Evolutionary conservation across 2,329 filamentous ascomycete species (phyloP), one percentile per base, ranked within the genome.

Genomic region (Fusarium falciforme): DNA sequence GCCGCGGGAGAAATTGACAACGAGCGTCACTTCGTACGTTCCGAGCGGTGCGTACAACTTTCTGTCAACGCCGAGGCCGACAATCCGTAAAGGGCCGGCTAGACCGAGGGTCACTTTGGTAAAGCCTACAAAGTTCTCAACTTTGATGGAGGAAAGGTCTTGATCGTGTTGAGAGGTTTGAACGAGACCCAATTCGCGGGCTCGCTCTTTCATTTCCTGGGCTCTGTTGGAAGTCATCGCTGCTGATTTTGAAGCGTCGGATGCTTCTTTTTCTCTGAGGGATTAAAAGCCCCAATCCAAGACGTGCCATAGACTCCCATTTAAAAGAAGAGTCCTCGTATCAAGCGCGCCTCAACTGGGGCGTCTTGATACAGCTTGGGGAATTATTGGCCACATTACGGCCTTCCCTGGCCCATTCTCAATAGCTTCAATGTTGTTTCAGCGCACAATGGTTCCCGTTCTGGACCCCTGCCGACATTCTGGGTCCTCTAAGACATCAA

Each of bases 1-100:
- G 8, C 67, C 59, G 11, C 42, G 49, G 33, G 63, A 64, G 38
- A 58, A 70, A 22, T 58, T 70, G 8, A 63, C 63, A 11, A 66
- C 63, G 7, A 70, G 63, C 17, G 63, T 70, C 4, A 57, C 33
- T 33, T 70, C 52, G 25, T 63, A 59, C 11, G 54, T 66, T 2
- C 40, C 67, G 4, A 70, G 25, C 2, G 62, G 67, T 11, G 67
- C 52, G 36, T 60, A 57, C 14, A 70, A 11, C 7, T 1, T 38
- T 9, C 14, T 22, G 2, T 36, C 54, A 17, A 57, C 54, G 4
- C 33, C 54, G 4, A 4, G 20, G 6, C 54, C 54, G 12, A 36
- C 12, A 16, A 38, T 36, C 12, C 14, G 20, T 6, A 57, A 11
- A 4, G 54, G 54, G 12, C 33, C 33, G 3, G 54, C 31, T 16